These are phyloP conservation scores for Cryptococcus sp. DNA, from an alignment of 1,284 basidiomycete species.

Conservation along the genomic window DNA sequence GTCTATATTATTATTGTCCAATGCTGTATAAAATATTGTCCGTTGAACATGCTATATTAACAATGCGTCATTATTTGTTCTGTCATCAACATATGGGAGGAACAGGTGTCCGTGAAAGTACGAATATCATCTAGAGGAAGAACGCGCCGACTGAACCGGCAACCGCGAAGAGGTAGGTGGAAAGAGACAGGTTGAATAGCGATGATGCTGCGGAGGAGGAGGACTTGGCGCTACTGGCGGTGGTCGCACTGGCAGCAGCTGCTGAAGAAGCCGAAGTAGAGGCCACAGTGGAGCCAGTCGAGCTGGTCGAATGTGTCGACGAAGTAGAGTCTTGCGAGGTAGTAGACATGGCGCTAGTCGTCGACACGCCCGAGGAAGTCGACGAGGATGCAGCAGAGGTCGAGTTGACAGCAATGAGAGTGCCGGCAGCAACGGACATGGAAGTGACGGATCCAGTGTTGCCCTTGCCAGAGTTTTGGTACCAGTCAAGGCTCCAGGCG, in stretches of 20 bases:
- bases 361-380: background rate
- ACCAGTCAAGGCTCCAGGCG: conserved; percentile 43
- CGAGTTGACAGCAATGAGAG: conserved; percentile 6
- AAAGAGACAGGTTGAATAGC: background rate
- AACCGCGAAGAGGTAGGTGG: conserved; percentile 6
- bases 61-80: too few relatives aligned
- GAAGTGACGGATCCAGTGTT: conserved; percentile 33
- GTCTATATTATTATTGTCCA: too few relatives aligned
- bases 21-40: too few relatives aligned
- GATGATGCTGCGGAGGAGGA: conserved; percentile 6
- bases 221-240: conserved; percentile 3
- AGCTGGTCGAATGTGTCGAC: conserved; percentile 3
- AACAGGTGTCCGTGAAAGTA: background rate
- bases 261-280: conserved; percentile 11
- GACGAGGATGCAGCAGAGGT: conserved; percentile 20
- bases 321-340: conserved; percentile 1
- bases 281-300: conserved; percentile 1
- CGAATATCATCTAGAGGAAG: background rate
- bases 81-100: too few relatives aligned
- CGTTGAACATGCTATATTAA: too few relatives aligned
- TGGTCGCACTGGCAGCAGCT: conserved; percentile 4
- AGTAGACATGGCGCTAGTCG: conserved; percentile 5
- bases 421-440: conserved; percentile 29
- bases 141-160: conserved; percentile 8
- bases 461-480: conserved; percentile 39